Conservation (phyloP, 2,329 filamentous ascomycete genomes). For the Aspergillus ibericus region DNA sequence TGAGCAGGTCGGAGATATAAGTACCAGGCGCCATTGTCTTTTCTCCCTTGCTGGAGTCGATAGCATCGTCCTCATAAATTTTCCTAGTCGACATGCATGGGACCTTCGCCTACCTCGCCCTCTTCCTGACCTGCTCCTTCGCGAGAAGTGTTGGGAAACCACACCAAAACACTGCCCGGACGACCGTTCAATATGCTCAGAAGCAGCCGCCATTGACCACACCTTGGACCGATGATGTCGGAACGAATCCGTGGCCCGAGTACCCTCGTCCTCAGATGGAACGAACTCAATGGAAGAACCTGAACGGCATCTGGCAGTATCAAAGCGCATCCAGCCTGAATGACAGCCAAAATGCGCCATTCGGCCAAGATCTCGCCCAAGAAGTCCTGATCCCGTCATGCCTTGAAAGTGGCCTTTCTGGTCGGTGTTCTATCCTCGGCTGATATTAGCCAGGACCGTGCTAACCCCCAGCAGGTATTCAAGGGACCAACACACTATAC, state of each 20-base stretch:
- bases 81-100: not conserved
- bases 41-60: not conserved
- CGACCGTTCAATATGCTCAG: slow-evolving; percentile 34
- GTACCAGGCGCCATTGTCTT: not conserved
- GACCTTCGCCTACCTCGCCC: not conserved
- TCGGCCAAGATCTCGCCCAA: slow-evolving; percentile 42
- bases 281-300: slow-evolving; percentile 50
- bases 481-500: slow-evolving; percentile 38
- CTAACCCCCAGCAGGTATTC: slow-evolving; percentile 33
- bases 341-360: slow-evolving; percentile 46
- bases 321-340: slow-evolving; percentile 40
- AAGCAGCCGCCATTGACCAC: slow-evolving; percentile 46
- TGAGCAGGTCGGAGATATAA: not conserved
- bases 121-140: not conserved
- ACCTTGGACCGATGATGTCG: slow-evolving; percentile 49
- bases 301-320: slow-evolving; percentile 53
- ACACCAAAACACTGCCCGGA: not conserved
- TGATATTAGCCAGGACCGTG: not conserved
- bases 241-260: slow-evolving; percentile 52
- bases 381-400: slow-evolving; percentile 56
- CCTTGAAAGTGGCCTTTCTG: slow-evolving; percentile 55
- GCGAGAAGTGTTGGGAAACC: not conserved
- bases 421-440: slow-evolving; percentile 22
- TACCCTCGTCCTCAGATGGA: slow-evolving; percentile 51
- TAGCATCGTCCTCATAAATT: not conserved